These are phyloP conservation scores for Aureobasidium vineae DNA, from an alignment of 2,329 filamentous ascomycete genomes.

Conservation along the genomic window DNA sequence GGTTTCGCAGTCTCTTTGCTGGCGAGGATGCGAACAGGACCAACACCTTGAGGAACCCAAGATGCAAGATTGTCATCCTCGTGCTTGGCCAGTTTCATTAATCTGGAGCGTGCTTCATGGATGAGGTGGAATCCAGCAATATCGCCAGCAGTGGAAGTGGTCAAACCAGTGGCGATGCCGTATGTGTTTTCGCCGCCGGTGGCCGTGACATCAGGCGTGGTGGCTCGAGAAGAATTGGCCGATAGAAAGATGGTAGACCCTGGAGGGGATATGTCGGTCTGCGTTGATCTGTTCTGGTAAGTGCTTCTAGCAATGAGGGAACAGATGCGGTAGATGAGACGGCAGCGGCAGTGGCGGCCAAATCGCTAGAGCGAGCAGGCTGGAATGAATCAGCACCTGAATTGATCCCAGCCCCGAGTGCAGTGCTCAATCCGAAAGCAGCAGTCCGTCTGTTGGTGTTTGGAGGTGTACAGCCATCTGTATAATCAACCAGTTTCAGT, in stretches of 20 bases:
- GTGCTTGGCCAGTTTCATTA: slow-evolving; percentile 57
- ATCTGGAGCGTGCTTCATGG: slow-evolving; percentile 66
- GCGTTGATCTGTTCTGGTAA: not conserved
- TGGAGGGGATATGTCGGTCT: slow-evolving; percentile 30
- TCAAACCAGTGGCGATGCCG: slow-evolving; percentile 47
- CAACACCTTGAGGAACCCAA: slow-evolving; percentile 58
- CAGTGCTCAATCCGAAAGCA: slow-evolving; percentile 72
- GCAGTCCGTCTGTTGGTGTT: slow-evolving; percentile 77
- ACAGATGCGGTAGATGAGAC: not conserved
- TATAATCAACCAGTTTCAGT: slow-evolving; percentile 72
- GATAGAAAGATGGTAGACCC: slow-evolving; percentile 37
- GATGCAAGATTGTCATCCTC: slow-evolving; percentile 46
- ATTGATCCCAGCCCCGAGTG: slow-evolving; percentile 52
- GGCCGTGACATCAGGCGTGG: slow-evolving; percentile 45
- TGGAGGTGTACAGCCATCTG: slow-evolving; percentile 77
- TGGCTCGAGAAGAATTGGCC: slow-evolving; percentile 45
- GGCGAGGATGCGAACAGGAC: slow-evolving; percentile 68
- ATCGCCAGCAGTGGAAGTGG: slow-evolving; percentile 62
- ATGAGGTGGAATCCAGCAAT: slow-evolving; percentile 64
- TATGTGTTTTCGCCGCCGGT: slow-evolving; percentile 39
- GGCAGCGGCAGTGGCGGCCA: not conserved
- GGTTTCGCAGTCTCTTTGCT: slow-evolving; percentile 66
- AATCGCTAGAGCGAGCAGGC: too few species aligned
- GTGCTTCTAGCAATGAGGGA: not conserved
- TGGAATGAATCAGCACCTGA: slow-evolving; percentile 37